Evolutionary conservation across 768 basidiomycete genomes (phyloP).

Genomic region (Kwoniella pini): DNA sequence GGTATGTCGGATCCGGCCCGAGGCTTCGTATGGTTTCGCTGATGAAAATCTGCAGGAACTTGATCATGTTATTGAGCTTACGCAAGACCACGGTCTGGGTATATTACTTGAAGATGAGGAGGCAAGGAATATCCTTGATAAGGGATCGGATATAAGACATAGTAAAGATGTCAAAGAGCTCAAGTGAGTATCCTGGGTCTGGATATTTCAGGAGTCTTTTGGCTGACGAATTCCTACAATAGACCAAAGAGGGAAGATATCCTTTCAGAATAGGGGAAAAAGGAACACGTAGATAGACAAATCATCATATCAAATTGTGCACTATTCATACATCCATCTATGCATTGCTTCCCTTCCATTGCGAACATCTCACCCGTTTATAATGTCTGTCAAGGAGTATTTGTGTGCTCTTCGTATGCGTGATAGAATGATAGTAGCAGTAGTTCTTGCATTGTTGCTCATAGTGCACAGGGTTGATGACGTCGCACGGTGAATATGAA

Average conservation of each 20-base stretch:
- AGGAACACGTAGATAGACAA: neutral
- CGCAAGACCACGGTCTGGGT: conserved; percentile 83
- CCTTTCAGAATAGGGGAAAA: conserved; percentile 58
- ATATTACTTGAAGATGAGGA: conserved; percentile 77
- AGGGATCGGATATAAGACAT: conserved; percentile 52
- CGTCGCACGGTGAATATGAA: neutral
- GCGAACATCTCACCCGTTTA: no score
- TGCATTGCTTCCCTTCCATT: conserved; percentile 3
- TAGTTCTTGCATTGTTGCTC: no score
- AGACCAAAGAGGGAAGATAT: conserved; percentile 95
- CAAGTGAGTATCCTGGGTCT: conserved; percentile 33
- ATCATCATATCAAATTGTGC: neutral
- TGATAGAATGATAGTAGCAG: no score
- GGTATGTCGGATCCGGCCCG: conserved; percentile 57
- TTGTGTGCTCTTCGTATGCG: no score
- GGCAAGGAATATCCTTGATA: conserved; percentile 71
- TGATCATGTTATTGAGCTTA: conserved; percentile 86
- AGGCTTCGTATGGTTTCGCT: neutral
- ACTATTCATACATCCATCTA: conserved; percentile 4
- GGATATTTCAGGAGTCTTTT: neutral
- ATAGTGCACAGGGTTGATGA: neutral
- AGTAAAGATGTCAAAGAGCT: conserved; percentile 74
- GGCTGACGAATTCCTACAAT: conserved; percentile 30
- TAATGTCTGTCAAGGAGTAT: no score
- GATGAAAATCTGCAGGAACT: conserved; percentile 56